These are phyloP conservation scores for Astragalus glycyphyllos DNA, from an alignment of 306 rosid species.

Conservation along the genomic window DNA sequence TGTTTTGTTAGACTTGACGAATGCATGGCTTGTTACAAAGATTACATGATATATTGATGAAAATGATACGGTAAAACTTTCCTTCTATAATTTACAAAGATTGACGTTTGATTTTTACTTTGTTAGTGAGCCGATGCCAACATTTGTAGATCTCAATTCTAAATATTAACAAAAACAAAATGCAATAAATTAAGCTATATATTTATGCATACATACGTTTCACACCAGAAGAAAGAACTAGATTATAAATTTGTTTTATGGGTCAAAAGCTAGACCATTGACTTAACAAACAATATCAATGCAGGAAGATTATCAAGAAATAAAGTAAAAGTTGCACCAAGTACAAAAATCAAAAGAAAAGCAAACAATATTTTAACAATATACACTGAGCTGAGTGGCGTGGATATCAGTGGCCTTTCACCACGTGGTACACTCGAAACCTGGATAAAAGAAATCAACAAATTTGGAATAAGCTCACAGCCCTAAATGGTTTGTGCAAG, in stretches of 20 bases:
- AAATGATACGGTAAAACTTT: too few relatives aligned
- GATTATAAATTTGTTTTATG: not conserved
- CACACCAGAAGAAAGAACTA: slow-evolving; percentile 32
- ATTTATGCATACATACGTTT: slow-evolving; percentile 13
- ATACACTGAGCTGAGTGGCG: slow-evolving; percentile 52
- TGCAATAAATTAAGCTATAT: not conserved
- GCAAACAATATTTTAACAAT: slow-evolving; percentile 65
- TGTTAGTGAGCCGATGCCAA: too few relatives aligned
- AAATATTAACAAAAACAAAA: not conserved
- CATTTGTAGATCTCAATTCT: too few relatives aligned
- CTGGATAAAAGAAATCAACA: slow-evolving; percentile 49
- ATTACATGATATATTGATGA: too few relatives aligned
- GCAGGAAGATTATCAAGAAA: slow-evolving; percentile 77
- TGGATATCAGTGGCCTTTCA: slow-evolving; percentile 35
- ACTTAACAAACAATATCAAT: slow-evolving; percentile 49
- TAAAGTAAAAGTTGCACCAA: slow-evolving; percentile 67
- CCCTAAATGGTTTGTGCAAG: slow-evolving; percentile 12
- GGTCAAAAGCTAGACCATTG: slow-evolving; percentile 31
- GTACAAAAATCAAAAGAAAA: slow-evolving; percentile 63
- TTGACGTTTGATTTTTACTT: too few relatives aligned
- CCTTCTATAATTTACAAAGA: too few relatives aligned
- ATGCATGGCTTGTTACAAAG: too few relatives aligned
- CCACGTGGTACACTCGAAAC: slow-evolving; percentile 38
- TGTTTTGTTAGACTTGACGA: too few relatives aligned
- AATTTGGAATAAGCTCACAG: slow-evolving; percentile 17